phyloP scores from a whole-genome alignment of 139 green algal genomes.

The Micromonas commoda region DNA sequence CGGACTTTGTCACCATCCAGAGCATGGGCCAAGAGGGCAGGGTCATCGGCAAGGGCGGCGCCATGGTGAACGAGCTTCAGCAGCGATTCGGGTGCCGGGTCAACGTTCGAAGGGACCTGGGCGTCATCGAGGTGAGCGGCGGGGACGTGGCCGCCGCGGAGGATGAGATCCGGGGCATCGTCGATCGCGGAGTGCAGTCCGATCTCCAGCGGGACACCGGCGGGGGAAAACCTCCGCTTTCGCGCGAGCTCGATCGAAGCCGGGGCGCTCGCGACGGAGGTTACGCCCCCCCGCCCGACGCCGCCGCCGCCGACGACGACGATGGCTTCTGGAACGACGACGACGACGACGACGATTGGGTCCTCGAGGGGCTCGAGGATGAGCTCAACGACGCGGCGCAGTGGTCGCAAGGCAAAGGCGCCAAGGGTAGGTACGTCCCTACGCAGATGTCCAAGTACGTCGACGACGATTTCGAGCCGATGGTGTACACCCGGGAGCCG shows the following conservation, averaged over 20 bases:
- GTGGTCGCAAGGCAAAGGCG: background rate
- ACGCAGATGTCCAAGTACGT: slow-evolving; percentile 8
- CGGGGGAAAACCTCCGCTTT: background rate
- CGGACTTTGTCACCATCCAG: too few species aligned
- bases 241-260: background rate
- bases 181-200: background rate
- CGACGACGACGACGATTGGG: slow-evolving; percentile 14
- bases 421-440: background rate
- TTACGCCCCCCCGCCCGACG: background rate
- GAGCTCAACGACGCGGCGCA: background rate
- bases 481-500: slow-evolving; percentile 3
- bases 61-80: slow-evolving; percentile 6
- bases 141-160: slow-evolving; percentile 39
- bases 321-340: background rate
- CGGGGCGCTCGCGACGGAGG: background rate
- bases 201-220: background rate
- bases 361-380: slow-evolving; percentile 4
- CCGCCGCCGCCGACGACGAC: background rate
- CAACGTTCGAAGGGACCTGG: slow-evolving; percentile 45
- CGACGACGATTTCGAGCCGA: slow-evolving; percentile 23
- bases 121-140: slow-evolving; percentile 76
- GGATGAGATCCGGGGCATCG: background rate
- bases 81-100: slow-evolving; percentile 25
- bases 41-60: background rate
- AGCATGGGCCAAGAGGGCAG: background rate